Base-by-base conservation (phyloP, 306 rosid species). In the Cicer bijugum region DNA sequence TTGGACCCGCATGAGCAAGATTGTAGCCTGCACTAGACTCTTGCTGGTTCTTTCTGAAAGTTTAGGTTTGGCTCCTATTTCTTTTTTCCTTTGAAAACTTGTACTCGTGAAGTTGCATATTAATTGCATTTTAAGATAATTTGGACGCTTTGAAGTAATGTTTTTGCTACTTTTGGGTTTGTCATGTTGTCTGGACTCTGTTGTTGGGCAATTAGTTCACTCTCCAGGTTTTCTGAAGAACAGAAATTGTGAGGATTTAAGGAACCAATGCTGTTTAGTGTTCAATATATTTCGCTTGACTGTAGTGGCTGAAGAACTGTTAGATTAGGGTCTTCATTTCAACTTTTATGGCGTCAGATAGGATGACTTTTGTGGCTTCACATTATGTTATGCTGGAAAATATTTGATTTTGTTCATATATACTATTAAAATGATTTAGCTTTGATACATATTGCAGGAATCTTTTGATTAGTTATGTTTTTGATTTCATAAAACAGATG, bases 401-500 rank as follows among this genome's bases (percentile, higher is more conserved):
- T 52, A 37, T 80, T 67, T 11, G 1, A 9, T 67, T 61, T 23
- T 59, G 75, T 62, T 44, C 64, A 48, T 23, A 48, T 23, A 57
- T 48, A 10, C 52, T n/a, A 33, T 67, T 65, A 35, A 16, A 12
- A 75, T 72, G 28, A 33, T 66, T 71, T 56, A 83, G 37, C 59
- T 38, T 48, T 60, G 44, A 7, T 51, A 52, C 52, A 58, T 33
- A 37, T 73, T 65, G 14, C 57, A 8, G 69, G 51, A 48, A 50
- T 81, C 70, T 23, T 51, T 68, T 67, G 11, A 58, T 55, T 45
- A 57, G 14, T 73, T 17, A 28, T 69, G 56, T 77, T 19, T 53
- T 68, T 59, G 59, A 82, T 83, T 72, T 19, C 70, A 60, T 82
- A 12, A 70, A 80, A 80, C 97, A 95, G 97, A 82, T 63, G 86